Evolutionary conservation across 2,329 filamentous ascomycete species (phyloP).

Genomic region (Ascochyta pisi): DNA sequence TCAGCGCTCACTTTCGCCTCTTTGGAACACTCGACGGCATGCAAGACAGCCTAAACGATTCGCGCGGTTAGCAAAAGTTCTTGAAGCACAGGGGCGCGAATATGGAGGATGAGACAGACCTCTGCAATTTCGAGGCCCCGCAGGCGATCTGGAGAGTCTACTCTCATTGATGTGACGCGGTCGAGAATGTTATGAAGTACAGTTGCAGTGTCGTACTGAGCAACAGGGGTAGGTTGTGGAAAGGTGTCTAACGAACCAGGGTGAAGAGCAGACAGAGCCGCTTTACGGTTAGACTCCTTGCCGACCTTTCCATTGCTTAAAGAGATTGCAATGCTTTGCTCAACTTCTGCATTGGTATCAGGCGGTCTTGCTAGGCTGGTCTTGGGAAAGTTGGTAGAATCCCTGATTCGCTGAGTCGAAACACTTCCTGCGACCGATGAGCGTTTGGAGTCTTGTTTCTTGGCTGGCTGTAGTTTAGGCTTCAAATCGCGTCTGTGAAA

Average conservation of each 20-base stretch:
- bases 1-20: conserved; percentile 28
- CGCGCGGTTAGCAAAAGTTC: conserved; percentile 21
- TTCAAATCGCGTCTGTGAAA: conserved; percentile 28
- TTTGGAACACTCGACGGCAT: conserved; percentile 25
- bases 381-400: conserved; percentile 29
- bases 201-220: conserved; percentile 7
- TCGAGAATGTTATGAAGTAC: conserved; percentile 25
- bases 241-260: not conserved
- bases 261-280: not conserved
- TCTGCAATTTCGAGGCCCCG: conserved; percentile 34
- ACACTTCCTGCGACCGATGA: conserved; percentile 26
- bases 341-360: conserved; percentile 5
- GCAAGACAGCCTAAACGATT: conserved; percentile 30
- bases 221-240: not conserved
- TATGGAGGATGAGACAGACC: conserved; percentile 24
- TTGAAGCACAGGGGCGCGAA: not conserved
- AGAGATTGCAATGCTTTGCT: not conserved
- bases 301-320: not conserved
- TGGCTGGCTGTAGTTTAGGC: not conserved
- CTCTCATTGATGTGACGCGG: conserved; percentile 14
- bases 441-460: conserved; percentile 19
- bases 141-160: conserved; percentile 22
- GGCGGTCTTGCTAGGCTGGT: conserved; percentile 5
- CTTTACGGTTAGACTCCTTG: not conserved
- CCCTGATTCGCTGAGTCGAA: conserved; percentile 28